phyloP scores from a whole-genome alignment of 306 rosid species.

The Arachis hypogaea region DNA sequence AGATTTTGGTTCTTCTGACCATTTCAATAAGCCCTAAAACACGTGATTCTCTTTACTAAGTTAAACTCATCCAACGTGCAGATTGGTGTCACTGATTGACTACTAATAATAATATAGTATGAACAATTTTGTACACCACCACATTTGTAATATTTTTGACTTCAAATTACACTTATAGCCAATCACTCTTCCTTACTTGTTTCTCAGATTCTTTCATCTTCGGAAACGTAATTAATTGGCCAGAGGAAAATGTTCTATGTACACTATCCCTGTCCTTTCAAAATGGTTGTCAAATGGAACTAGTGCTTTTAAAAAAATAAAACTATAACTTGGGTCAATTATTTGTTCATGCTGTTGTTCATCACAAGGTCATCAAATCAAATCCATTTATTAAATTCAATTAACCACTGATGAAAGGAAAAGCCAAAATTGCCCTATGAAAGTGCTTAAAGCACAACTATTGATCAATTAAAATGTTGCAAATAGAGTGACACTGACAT shows the following conservation, averaged over 20 bases:
- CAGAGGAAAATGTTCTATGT: background rate
- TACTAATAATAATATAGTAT: background rate
- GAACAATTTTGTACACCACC: conserved; percentile 8
- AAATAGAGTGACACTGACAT: too few species aligned
- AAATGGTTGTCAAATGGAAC: background rate
- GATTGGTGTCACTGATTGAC: background rate
- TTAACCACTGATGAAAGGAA: background rate
- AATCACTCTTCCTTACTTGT: background rate
- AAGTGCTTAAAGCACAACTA: background rate
- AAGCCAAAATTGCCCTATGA: background rate
- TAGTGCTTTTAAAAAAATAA: background rate
- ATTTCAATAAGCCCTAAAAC: background rate
- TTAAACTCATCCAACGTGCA: background rate
- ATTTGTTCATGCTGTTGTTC: background rate
- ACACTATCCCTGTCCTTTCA: background rate
- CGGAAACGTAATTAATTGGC: background rate
- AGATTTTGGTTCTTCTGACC: background rate
- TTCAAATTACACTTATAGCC: background rate
- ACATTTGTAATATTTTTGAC: background rate
- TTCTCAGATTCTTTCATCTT: background rate
- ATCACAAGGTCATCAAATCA: background rate
- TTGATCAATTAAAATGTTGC: background rate
- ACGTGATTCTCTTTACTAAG: background rate
- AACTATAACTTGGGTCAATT: background rate
- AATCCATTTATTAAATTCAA: background rate